Base-by-base conservation (phyloP, 2,329 filamentous ascomycete species). In the Colletotrichum sp. region DNA sequence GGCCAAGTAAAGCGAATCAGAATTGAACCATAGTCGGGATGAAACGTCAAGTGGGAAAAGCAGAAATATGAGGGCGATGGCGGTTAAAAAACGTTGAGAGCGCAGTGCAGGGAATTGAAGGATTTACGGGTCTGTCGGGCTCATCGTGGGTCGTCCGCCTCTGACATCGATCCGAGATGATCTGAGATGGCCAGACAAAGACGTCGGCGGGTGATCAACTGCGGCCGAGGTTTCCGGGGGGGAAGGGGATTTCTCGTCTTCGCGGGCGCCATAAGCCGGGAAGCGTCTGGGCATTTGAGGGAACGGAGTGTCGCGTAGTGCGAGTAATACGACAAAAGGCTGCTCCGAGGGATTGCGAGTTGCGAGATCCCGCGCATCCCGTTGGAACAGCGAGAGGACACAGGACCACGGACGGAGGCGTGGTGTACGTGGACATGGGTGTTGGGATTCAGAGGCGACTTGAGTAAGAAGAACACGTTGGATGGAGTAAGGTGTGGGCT, bases 131-230 rank as follows among this genome's bases (percentile, higher is more conserved):
- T 52, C 61, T 64, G 27, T 27, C 67, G 72, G 72, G 30, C 68
- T 71, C 34, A 30, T 44, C 39, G 57, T 57, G 57, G 57, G 16
- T 71, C 61, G 27, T 49, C 44, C 27, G 32, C 72, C 8, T 74
- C 44, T 65, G 71, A 59, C 34, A 65, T 59, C 32, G n/a, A 36
- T 36, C 19, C 59, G 22, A 64, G 39, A 57, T 30, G 39, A 25
- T 64, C 29, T 30, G 27, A 62, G 52, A 72, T 72, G 55, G 70
- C n/a, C n/a, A 61, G 55, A 72, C 64, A 62, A 68, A 69, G 70
- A 29, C 55, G 64, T 62, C 44, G 34, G 36, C 59, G 39, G 22
- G 49, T 52, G 69, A 57, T 71, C 59, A 36, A 22, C 32, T 7
- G 57, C 59, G 59, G 27, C 71, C 71, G 71, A 65, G 36, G 71